phyloP scores from a whole-genome alignment of 306 rosid genomes.

The Pyrus pyrifolia region DNA sequence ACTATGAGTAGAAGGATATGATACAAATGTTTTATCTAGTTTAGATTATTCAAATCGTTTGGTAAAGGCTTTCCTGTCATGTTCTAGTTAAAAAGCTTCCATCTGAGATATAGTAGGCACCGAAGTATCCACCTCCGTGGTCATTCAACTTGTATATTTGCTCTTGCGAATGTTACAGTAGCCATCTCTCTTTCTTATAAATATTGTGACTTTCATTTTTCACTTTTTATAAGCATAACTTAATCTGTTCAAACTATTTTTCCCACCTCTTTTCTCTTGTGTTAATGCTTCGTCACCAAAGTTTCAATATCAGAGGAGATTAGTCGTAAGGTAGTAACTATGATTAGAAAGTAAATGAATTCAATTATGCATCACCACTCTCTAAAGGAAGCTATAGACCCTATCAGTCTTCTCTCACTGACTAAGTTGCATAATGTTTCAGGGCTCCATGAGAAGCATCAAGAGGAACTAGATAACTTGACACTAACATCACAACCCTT shows the following conservation, averaged over 20 bases:
- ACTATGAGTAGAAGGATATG: not conserved
- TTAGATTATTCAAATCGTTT: not conserved
- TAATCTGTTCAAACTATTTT: not conserved
- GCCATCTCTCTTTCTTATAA: not conserved
- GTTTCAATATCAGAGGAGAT: not conserved
- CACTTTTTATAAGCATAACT: not conserved
- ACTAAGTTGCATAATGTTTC: conserved; percentile 31
- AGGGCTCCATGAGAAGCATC: conserved; percentile 52
- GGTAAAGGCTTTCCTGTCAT: not conserved
- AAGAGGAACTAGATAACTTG: conserved; percentile 67
- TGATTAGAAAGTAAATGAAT: not conserved
- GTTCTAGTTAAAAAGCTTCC: not conserved
- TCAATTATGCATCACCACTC: not conserved
- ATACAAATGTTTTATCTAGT: not conserved
- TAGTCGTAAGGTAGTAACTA: not conserved
- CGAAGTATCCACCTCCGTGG: not conserved
- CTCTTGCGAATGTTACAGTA: not conserved
- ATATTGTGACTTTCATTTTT: not conserved
- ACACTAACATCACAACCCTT: conserved; percentile 72
- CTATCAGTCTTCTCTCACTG: conserved; percentile 1
- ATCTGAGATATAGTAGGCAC: not conserved
- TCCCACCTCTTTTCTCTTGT: not conserved
- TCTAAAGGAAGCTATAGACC: not conserved
- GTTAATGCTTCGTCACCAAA: not conserved
- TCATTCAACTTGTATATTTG: not conserved